Percentiles rank a stretch among this genome's conserved stretches.
Evolutionary conservation across 805 yeast species (phyloP).

Genomic region (Hanseniaspora osmophila): DNA sequence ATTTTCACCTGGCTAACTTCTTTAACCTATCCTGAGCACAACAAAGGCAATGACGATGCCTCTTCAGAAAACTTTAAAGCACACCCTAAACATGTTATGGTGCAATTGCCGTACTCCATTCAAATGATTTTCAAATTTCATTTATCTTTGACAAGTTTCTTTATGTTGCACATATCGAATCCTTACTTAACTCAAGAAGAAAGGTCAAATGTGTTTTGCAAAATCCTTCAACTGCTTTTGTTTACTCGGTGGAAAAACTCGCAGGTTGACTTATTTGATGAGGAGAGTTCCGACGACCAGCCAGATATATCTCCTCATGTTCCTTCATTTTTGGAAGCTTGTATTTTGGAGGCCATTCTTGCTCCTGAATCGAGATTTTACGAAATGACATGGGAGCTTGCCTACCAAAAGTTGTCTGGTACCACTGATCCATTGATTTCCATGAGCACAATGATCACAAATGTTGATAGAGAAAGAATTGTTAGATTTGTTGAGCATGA

Average conservation of each 20-base stretch:
- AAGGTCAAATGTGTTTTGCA: conserved; percentile 54
- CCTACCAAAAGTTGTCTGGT: conserved; percentile 26
- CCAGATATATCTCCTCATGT: conserved; percentile 32
- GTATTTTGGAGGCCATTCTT: conserved; percentile 56
- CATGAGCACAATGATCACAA: conserved; percentile 14
- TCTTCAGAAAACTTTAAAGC: conserved; percentile 28
- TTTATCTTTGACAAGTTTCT: conserved; percentile 46
- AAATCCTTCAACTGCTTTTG: conserved; percentile 51
- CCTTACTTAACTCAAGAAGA: conserved; percentile 39
- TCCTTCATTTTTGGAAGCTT: conserved; percentile 78
- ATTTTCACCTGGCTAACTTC: conserved; percentile 57
- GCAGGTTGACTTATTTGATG: conserved; percentile 31
- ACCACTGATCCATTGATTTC: conserved; percentile 16
- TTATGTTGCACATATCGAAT: conserved; percentile 53
- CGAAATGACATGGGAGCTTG: conserved; percentile 54
- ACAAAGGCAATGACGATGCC: conserved; percentile 10
- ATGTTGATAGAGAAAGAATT: conserved; percentile 13
- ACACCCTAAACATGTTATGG: background rate
- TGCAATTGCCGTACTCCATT: conserved; percentile 54
- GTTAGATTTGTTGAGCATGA: conserved; percentile 22
- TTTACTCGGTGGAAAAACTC: conserved; percentile 57
- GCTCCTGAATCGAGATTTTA: conserved; percentile 70
- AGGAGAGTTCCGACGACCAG: conserved; percentile 8
- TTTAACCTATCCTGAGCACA: conserved; percentile 18
- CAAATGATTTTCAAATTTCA: conserved; percentile 54